These are phyloP conservation scores for Leccinum aurantiacum DNA, from an alignment of 768 basidiomycete genomes.

Conservation along the genomic window DNA sequence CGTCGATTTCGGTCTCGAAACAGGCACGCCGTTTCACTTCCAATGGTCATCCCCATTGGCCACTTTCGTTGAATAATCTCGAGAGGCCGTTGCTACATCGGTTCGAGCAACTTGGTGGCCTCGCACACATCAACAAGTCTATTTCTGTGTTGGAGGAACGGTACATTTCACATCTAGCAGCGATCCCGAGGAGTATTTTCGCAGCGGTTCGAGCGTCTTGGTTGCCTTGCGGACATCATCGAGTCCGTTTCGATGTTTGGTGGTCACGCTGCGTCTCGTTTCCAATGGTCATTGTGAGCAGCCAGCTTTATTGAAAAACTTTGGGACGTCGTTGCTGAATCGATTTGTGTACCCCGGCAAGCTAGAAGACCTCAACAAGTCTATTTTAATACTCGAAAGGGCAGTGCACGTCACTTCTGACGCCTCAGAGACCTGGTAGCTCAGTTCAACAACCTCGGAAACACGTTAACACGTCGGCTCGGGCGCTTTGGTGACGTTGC, in stretches of 20 bases:
- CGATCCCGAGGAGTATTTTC: background rate
- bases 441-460: background rate
- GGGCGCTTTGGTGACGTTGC: background rate
- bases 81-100: background rate
- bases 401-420: background rate
- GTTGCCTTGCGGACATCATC: background rate
- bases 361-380: background rate
- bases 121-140: background rate
- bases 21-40: background rate
- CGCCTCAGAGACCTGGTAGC: background rate
- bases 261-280: background rate
- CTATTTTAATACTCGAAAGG: background rate
- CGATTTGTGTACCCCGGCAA: background rate
- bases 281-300: background rate
- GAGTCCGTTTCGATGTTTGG: background rate
- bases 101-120: background rate
- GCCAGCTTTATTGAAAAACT: background rate
- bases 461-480: background rate
- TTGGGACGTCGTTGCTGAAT: background rate
- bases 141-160: background rate
- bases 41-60: background rate
- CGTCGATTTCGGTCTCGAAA: background rate
- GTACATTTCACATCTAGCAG: background rate
- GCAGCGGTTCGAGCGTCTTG: background rate
- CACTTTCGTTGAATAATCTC: background rate